Evolutionary conservation across 1,139 yeast genomes (phyloP).

Genomic region (Saccharomyces pastorianus): DNA sequence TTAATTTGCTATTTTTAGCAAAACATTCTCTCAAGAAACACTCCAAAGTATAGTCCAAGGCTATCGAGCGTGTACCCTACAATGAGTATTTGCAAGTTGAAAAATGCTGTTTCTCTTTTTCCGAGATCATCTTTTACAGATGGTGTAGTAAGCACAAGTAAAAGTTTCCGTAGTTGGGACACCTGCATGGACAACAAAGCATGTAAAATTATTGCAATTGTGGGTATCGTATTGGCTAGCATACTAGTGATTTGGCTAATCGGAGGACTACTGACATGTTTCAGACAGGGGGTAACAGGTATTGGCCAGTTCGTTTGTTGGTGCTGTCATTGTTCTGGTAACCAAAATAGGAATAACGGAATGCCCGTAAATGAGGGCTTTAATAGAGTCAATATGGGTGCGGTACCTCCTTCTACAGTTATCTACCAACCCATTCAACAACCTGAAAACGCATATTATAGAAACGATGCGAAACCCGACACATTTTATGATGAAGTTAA

Average conservation of each 20-base stretch:
- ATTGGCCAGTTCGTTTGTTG: slow-evolving; percentile 35
- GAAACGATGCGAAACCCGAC: slow-evolving; percentile 1
- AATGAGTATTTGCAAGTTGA: neutral
- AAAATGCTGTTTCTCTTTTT: slow-evolving; percentile 2
- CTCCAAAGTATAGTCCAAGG: neutral
- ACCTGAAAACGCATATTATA: slow-evolving; percentile 23
- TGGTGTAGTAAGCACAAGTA: slow-evolving; percentile 36
- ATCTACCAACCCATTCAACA: slow-evolving; percentile 28
- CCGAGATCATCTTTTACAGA: slow-evolving; percentile 16
- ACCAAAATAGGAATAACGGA: slow-evolving; percentile 5
- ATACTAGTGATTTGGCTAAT: slow-evolving; percentile 35
- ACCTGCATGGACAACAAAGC: slow-evolving; percentile 70
- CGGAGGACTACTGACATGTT: slow-evolving; percentile 35
- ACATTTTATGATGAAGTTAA: slow-evolving; percentile 20
- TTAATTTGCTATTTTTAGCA: neutral
- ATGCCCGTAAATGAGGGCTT: slow-evolving; percentile 13
- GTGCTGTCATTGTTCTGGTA: slow-evolving; percentile 32
- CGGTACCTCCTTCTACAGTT: slow-evolving; percentile 18
- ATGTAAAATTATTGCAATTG: slow-evolving; percentile 71
- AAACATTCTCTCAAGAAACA: neutral
- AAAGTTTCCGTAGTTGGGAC: slow-evolving; percentile 61
- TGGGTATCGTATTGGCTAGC: slow-evolving; percentile 56
- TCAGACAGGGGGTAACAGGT: slow-evolving; percentile 36
- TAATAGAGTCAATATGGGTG: slow-evolving; percentile 8
- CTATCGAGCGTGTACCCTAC: neutral